Base-by-base conservation (phyloP, 192 early-diverging fungal species). In the Linnemannia hyalina region DNA sequence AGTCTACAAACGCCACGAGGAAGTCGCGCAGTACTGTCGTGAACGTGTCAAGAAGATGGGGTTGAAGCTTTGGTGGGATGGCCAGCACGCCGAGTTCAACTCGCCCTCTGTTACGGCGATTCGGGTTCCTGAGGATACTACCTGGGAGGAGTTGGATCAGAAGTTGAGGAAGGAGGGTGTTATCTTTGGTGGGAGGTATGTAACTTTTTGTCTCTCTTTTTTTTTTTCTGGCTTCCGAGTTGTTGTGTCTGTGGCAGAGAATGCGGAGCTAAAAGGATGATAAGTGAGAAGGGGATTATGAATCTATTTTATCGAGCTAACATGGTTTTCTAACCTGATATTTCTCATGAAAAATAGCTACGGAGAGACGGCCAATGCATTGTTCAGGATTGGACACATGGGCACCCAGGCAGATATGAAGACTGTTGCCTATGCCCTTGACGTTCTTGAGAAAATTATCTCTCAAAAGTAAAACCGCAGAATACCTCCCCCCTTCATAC, bases 321-420 rank as follows among this genome's bases (percentile, higher is more conserved):
- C 22, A 15, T 72, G 18, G 2, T 22, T 74, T 60, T 18, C 54
- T 54, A 38, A 54, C 15, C 26, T 47, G 35, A 35, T 11, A 20
- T 77, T 32, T 41, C 29, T 68, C 26, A 29, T 26, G 10, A 15
- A 44, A 44, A 29, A 41, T 65, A 86, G 84, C 35, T 86, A 78
- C n/a, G 80, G 84, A 42, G 70, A 86, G 65, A 81, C 84, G 11
- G 68, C 84, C 22, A 86, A 86, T 29, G 75, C 78, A n/a, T 15
- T 86, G 15, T 86, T 86, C 71, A 76, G 84, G 38, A 49, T 86
- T n/a, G 84, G 84, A 20, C 84, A 86, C 40, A 86, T 86, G 84
- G 84, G 84, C 20, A 29, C 84, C 16, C 84, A 86, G 38, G 79
- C 84, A 13, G 80, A 81, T 32, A 10, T 86, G n/a, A 46, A 68